Evolutionary conservation across 2,329 filamentous ascomycete species (phyloP).

Genomic region (Pseudogymnoascus destructans): DNA sequence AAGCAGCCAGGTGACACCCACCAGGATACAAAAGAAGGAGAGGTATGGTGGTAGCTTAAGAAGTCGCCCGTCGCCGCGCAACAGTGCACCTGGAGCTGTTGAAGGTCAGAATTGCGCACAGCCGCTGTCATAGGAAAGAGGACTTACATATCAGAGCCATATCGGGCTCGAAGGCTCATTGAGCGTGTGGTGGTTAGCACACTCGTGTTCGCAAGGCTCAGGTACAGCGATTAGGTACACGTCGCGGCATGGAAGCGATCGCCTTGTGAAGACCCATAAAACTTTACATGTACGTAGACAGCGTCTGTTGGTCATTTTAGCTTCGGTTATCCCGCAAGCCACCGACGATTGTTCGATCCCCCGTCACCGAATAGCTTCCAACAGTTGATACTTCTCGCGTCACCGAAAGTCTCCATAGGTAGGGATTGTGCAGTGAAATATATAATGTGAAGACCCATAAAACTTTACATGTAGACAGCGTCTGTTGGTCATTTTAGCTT

Average conservation of each 20-base stretch:
- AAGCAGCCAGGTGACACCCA: slow-evolving; percentile 82
- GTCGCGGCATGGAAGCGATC: not conserved
- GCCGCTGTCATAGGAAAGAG: not conserved
- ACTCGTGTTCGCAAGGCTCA: not conserved
- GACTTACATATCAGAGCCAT: slow-evolving; percentile 13
- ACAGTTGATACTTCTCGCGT: not conserved
- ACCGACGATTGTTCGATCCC: not conserved
- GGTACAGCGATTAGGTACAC: not conserved
- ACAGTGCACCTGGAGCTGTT: slow-evolving; percentile 44
- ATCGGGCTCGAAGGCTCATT: slow-evolving; percentile 5
- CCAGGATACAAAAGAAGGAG: slow-evolving; percentile 68
- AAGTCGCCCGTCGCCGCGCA: slow-evolving; percentile 70
- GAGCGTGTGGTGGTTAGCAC: not conserved
- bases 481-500: not conserved
- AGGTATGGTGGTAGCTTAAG: slow-evolving; percentile 78
- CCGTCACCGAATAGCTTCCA: not conserved
- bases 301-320: not conserved
- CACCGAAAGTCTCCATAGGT: not conserved
- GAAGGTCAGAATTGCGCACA: slow-evolving; percentile 3
- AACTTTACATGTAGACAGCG: not conserved
- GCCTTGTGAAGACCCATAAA: not conserved
- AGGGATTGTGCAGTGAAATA: not conserved
- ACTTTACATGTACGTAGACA: not conserved
- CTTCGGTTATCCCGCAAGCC: not conserved
- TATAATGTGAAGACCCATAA: not conserved